These are phyloP conservation scores for Chlamydomonas sp. DNA, from an alignment of 139 green algal genomes.

Conservation along the genomic window DNA sequence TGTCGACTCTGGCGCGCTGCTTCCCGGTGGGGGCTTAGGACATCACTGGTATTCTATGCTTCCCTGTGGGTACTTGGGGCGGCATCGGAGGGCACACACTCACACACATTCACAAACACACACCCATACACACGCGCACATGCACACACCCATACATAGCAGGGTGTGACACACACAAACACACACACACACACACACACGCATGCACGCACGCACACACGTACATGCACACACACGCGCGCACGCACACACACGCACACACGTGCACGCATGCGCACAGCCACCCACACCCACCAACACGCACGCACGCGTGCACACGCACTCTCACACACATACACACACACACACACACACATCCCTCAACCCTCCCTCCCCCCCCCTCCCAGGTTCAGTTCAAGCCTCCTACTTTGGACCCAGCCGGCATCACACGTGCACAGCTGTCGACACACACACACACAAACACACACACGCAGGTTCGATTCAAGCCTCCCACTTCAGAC, in stretches of 20 bases:
- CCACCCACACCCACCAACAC: slow-evolving; percentile 7
- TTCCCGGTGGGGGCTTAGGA: too few species aligned
- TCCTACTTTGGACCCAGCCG: too few species aligned
- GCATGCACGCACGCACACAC: neutral
- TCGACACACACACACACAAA: neutral
- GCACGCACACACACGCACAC: slow-evolving; percentile 16
- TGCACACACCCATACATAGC: too few species aligned
- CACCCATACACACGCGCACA: too few species aligned
- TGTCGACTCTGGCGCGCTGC: too few species aligned
- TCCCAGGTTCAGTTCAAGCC: too few species aligned
- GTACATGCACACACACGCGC: neutral
- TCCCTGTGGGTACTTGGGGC: too few species aligned
- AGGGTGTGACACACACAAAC: too few species aligned
- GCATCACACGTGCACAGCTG: slow-evolving; percentile 5
- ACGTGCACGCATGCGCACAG: neutral
- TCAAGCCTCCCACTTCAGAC: too few species aligned
- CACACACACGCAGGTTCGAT: neutral
- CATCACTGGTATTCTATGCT: too few species aligned
- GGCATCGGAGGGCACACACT: too few species aligned
- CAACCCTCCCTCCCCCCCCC: neutral
- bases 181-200: slow-evolving; percentile 15
- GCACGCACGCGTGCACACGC: slow-evolving; percentile 1
- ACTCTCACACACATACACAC: slow-evolving; percentile 2
- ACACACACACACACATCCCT: neutral
- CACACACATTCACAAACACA: too few species aligned